Conservation (phyloP, 2,329 filamentous ascomycete genomes). For the Neospermospora avenae region DNA sequence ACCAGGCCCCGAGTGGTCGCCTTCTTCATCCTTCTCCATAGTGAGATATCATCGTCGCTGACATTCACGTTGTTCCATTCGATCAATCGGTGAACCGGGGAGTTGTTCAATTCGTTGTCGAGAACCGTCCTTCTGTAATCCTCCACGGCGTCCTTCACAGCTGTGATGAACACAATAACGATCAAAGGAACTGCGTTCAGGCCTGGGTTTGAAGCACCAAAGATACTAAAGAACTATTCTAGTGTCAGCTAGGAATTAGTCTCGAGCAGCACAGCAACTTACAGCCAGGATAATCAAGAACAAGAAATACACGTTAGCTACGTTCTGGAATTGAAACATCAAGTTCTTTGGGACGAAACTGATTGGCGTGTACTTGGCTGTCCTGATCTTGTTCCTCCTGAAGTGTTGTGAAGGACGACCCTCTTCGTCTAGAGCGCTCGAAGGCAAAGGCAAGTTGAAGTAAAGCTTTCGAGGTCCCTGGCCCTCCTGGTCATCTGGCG, state of each 20-base stretch:
- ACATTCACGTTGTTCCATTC: conserved; percentile 95
- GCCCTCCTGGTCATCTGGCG: conserved; percentile 39
- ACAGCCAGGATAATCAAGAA: conserved; percentile 93
- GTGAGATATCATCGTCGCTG: conserved; percentile 76
- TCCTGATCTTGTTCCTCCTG: conserved; percentile 93
- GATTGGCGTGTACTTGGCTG: conserved; percentile 93
- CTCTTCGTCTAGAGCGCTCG: conserved; percentile 73
- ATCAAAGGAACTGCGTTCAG: conserved; percentile 89
- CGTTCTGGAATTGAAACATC: conserved; percentile 97
- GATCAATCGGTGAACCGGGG: conserved; percentile 82
- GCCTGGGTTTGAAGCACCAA: conserved; percentile 86
- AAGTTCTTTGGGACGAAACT: conserved; percentile 96
- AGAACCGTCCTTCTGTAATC: conserved; percentile 89
- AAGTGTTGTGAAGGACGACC: conserved; percentile 69
- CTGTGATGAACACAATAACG: conserved; percentile 83
- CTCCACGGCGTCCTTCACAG: conserved; percentile 92
- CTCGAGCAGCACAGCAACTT: conserved; percentile 45
- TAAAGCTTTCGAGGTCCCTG: conserved; percentile 59
- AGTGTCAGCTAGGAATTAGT: conserved; percentile 27
- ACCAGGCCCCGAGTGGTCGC: conserved; percentile 50
- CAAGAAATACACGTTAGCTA: conserved; percentile 97
- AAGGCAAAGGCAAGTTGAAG: conserved; percentile 81
- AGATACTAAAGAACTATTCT: conserved; percentile 86
- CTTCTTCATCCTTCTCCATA: conserved; percentile 91
- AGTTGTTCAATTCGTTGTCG: conserved; percentile 94